Evolutionary conservation across 208 protist genomes (phyloP).

Genomic region (Leishmania amazonensis): DNA sequence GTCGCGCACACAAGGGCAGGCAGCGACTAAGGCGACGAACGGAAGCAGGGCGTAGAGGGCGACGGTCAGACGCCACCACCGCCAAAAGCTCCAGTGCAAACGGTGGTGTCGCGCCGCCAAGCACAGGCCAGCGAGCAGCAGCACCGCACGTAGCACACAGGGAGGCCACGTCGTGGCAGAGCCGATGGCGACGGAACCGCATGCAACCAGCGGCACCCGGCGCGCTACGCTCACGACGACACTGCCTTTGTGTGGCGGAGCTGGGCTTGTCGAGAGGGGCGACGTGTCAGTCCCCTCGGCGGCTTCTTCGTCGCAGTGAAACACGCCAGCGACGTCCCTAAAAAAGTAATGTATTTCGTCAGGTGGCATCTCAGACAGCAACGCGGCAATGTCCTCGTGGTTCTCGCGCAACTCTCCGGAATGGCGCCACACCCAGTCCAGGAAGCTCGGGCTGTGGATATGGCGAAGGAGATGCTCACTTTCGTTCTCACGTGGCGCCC

Average conservation of each 20-base stretch:
- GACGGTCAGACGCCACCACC: constrained; percentile 26
- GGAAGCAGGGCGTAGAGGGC: constrained; percentile 17
- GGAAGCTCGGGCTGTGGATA: constrained; percentile 5
- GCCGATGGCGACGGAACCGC: constrained; percentile 17
- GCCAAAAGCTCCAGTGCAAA: constrained; percentile 30
- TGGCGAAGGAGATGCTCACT: neutral
- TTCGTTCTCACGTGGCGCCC: neutral
- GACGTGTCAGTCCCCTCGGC: neutral
- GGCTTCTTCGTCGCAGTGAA: neutral
- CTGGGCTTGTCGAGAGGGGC: neutral
- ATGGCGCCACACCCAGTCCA: constrained; percentile 19
- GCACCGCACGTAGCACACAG: constrained; percentile 15
- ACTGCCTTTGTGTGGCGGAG: neutral
- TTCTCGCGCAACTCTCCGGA: neutral
- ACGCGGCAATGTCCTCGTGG: neutral
- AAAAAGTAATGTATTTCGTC: constrained; percentile 2
- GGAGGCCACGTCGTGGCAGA: constrained; percentile 6
- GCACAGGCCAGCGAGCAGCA: constrained; percentile 21
- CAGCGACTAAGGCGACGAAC: constrained; percentile 15
- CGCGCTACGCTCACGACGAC: constrained; percentile 9
- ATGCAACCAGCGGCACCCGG: constrained; percentile 21
- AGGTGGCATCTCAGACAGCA: neutral
- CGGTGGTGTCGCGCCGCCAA: constrained; percentile 9
- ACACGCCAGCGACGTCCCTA: neutral
- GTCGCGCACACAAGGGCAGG: constrained; percentile 11